These are phyloP conservation scores for Solanum etuberosum DNA, from an alignment of 257 asterid genomes.

Conservation along the genomic window DNA sequence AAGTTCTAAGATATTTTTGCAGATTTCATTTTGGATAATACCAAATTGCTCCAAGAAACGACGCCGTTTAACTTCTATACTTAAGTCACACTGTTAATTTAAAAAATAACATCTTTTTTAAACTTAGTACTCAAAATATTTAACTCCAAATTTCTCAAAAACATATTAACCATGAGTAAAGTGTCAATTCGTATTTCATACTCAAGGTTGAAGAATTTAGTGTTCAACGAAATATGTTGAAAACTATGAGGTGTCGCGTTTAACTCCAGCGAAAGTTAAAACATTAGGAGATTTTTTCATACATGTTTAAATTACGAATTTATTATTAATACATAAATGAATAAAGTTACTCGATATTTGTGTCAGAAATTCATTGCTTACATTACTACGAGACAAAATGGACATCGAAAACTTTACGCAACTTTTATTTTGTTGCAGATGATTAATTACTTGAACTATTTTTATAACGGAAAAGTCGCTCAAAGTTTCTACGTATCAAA, in stretches of 20 bases:
- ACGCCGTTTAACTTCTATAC: not conserved
- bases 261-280: not conserved
- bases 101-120: not conserved
- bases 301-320: no score
- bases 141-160: not conserved
- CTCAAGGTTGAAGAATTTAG: not conserved
- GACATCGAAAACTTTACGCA: not conserved
- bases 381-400: not conserved
- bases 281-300: not conserved
- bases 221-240: not conserved
- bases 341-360: no score
- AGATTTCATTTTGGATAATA: not conserved
- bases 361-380: not conserved
- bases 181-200: not conserved
- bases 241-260: fast-evolving
- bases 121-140: fast-evolving
- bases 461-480: not conserved
- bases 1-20: not conserved
- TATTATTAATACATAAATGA: no score
- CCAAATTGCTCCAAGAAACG: not conserved
- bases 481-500: no score
- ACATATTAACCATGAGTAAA: no score
- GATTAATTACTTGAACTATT: not conserved
- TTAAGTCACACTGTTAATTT: not conserved
- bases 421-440: no score